Base-by-base conservation (phyloP, 495 filamentous ascomycete genomes). In the Choiromyces venosus region DNA sequence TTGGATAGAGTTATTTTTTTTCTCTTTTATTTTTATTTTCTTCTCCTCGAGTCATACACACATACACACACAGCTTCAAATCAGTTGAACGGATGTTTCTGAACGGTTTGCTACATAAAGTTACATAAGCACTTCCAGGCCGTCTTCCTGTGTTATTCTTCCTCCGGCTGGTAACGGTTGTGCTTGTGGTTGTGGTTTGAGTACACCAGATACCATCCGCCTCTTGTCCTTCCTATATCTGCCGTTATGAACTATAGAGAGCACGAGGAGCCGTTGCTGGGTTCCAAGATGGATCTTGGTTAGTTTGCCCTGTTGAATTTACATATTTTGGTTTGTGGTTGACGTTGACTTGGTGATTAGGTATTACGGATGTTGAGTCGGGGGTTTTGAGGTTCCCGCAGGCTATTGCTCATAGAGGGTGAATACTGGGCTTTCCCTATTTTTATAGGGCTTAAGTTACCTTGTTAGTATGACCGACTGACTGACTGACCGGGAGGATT, bases 381-480 rank as follows among this genome's bases (percentile, higher is more conserved):
- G 75, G 69, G 37, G 72, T 36, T 4, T 44, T 64, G 40, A 76
- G 39, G 29, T 71, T 89, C 35, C 93, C 94, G 0, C 92, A 94
- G 72, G 86, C 87, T 33, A 95, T 97, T 75, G 91, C 91, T 12
- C 94, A 98, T 84, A 87, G 94, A 36, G 94, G 94, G 2, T 95
- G 90, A 39, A 73, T 33, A 61, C 29, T 71, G 16, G n/a, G 39
- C 18, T 52, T 69, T 56, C 39, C 56, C 16, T 33, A 39, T 64
- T 25, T 37, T 37, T 46, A 37, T 25, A 40, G 52, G n/a, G n/a
- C n/a, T n/a, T n/a, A n/a, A 29, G 25, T 61, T 29, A 14, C 25
- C 12, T 5, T 61, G n/a, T 29, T 12, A 12, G 52, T 16, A 29
- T 7, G n/a, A 29, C 19, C 29, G 52, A 10, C 46, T 52, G n/a